phyloP scores from a whole-genome alignment of 306 rosid genomes.

The Pueraria montana region DNA sequence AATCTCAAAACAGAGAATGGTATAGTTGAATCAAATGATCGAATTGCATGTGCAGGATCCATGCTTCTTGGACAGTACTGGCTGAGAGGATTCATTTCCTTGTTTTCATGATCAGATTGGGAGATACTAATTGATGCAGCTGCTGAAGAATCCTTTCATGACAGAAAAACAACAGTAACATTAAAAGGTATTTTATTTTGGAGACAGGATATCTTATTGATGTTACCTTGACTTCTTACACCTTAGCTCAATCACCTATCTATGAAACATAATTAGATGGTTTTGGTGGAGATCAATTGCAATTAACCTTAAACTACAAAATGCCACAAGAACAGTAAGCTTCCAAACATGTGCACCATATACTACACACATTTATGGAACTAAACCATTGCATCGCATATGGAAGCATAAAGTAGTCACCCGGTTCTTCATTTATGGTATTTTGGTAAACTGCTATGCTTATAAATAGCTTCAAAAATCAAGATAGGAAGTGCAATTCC shows the following conservation, averaged over 20 bases:
- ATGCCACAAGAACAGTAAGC: neutral
- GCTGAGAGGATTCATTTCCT: constrained; percentile 43
- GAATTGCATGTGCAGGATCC: constrained; percentile 48
- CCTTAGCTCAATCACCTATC: constrained; percentile 17
- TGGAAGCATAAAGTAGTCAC: neutral
- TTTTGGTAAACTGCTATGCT: neutral
- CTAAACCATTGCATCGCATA: constrained; percentile 34
- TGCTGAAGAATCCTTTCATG: constrained; percentile 69
- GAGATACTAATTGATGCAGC: constrained; percentile 52
- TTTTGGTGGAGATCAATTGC: constrained; percentile 26
- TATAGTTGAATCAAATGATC: constrained; percentile 53
- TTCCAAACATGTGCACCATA: constrained; percentile 7
- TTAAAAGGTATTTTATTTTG: constrained; percentile 2
- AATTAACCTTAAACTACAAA: constrained; percentile 33
- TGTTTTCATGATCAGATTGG: constrained; percentile 47
- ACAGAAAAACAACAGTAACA: constrained; percentile 44
- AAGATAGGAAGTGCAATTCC: constrained; percentile 27
- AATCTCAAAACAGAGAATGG: constrained; percentile 60
- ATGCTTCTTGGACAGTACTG: constrained; percentile 44
- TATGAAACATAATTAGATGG: constrained; percentile 7
- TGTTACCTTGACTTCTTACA: constrained; percentile 35
- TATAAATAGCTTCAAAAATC: constrained; percentile 19
- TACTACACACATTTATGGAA: constrained; percentile 13
- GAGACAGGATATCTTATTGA: constrained; percentile 10
- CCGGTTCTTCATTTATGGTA: constrained; percentile 26